phyloP scores from a whole-genome alignment of 345 rosid genomes.

The Brassica incana region DNA sequence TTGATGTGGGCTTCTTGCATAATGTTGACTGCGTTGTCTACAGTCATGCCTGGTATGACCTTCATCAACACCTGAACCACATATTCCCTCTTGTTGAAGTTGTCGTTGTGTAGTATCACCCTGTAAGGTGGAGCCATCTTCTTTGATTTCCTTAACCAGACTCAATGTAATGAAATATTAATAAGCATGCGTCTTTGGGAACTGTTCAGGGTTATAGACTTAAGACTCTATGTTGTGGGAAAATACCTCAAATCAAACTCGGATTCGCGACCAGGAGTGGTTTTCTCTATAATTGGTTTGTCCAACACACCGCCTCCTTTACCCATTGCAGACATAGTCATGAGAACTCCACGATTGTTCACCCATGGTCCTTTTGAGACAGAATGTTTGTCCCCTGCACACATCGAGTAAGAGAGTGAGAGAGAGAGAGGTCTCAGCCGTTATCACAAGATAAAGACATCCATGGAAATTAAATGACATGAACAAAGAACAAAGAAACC shows the following conservation, averaged over 20 bases:
- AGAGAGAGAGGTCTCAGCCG: not conserved
- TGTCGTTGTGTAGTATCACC: conserved; percentile 85
- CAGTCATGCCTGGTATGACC: conserved; percentile 90
- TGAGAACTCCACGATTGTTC: conserved; percentile 52
- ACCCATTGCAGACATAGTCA: conserved; percentile 52
- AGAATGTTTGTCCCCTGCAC: conserved; percentile 53
- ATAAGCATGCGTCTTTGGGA: not conserved
- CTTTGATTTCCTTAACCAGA: conserved; percentile 62
- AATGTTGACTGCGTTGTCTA: conserved; percentile 89
- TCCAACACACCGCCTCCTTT: conserved; percentile 79
- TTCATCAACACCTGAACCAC: conserved; percentile 97
- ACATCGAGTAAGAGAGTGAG: conserved; percentile 9
- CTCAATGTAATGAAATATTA: not conserved
- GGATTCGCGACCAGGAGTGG: conserved; percentile 72
- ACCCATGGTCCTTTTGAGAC: conserved; percentile 53
- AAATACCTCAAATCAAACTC: conserved; percentile 61
- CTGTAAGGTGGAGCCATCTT: conserved; percentile 84
- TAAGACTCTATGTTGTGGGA: not conserved
- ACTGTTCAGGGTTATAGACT: not conserved
- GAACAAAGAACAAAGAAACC: not conserved
- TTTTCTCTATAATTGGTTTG: conserved; percentile 68
- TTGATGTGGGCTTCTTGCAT: conserved; percentile 98
- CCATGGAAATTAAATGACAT: not conserved
- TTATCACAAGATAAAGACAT: not conserved
- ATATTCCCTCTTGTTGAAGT: conserved; percentile 86